phyloP scores from a whole-genome alignment of 75 land plant genomes.

The Selaginella tamariscina region DNA sequence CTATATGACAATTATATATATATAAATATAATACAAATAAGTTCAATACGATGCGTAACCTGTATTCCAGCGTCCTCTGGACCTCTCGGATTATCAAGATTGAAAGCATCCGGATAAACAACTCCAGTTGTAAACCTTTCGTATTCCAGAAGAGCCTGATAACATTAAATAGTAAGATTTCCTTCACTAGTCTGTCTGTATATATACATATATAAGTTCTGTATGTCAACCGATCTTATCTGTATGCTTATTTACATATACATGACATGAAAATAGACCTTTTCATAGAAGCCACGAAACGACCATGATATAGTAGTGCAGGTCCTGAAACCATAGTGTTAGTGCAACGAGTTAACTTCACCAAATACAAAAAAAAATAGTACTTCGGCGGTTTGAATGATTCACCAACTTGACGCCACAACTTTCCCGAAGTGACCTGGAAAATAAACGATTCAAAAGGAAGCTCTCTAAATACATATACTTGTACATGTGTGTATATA shows the following conservation, averaged over 20 bases:
- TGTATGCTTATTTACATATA: no score
- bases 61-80: neutral
- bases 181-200: no score
- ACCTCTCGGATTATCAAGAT: neutral
- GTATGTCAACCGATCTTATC: no score
- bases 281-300: conserved; percentile 81
- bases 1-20: no score
- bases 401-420: conserved; percentile 95
- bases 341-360: neutral
- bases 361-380: conserved; percentile 16
- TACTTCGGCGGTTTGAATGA: conserved; percentile 92
- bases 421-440: conserved; percentile 70
- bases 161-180: neutral
- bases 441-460: no score
- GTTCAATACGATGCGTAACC: no score
- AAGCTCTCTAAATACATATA: no score
- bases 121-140: conserved; percentile 41
- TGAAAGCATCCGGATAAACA: no score
- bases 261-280: conserved; percentile 33
- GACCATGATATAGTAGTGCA: conserved; percentile 96
- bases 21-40: no score
- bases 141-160: conserved; percentile 81
- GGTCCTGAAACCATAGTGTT: conserved; percentile 38
- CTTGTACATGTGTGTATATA: no score
- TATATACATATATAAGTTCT: no score